These are phyloP conservation scores for Albugo candida DNA, from an alignment of 352 stramenopile genomes.

Conservation along the genomic window DNA sequence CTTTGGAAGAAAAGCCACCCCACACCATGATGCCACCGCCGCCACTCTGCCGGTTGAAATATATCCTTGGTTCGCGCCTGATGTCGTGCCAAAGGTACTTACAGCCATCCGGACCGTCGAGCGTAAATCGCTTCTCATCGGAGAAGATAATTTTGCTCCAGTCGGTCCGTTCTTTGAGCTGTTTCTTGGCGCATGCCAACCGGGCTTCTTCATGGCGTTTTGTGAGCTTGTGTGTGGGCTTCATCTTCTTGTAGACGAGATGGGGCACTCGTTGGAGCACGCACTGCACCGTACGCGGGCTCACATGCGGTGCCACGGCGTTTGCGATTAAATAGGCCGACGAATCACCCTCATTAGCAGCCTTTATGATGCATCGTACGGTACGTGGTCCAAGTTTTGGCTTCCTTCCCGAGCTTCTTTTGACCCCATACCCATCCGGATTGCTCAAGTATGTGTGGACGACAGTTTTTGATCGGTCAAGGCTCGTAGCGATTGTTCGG, in stretches of 20 bases:
- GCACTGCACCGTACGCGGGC: conserved; percentile 5
- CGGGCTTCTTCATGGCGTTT: neutral
- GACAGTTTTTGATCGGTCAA: no score
- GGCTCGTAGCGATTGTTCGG: no score
- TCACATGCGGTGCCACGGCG: no score
- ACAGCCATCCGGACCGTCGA: conserved; percentile 17
- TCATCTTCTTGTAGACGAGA: conserved; percentile 8
- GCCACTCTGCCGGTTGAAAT: conserved; percentile 4
- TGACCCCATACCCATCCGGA: no score
- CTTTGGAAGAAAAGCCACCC: conserved; percentile 5
- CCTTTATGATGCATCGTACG: no score
- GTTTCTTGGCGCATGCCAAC: conserved; percentile 1
- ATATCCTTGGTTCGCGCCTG: conserved; percentile 2
- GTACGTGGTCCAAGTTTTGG: no score
- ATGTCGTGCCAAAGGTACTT: conserved; percentile 15
- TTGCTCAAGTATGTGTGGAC: no score
- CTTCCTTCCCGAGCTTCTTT: no score
- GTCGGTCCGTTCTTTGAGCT: conserved; percentile 1
- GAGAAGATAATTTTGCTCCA: conserved; percentile 19
- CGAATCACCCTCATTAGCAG: no score
- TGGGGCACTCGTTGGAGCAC: conserved; percentile 5
- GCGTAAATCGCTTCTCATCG: conserved; percentile 22
- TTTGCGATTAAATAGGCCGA: no score
- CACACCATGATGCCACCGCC: conserved; percentile 13
- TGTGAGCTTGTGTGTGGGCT: conserved; percentile 5